Percentiles rank a stretch among this genome's conserved stretches.
These are phyloP conservation scores for Cutaneotrichosporon cutaneum DNA, from an alignment of 1,284 basidiomycete species.

Conservation along the genomic window DNA sequence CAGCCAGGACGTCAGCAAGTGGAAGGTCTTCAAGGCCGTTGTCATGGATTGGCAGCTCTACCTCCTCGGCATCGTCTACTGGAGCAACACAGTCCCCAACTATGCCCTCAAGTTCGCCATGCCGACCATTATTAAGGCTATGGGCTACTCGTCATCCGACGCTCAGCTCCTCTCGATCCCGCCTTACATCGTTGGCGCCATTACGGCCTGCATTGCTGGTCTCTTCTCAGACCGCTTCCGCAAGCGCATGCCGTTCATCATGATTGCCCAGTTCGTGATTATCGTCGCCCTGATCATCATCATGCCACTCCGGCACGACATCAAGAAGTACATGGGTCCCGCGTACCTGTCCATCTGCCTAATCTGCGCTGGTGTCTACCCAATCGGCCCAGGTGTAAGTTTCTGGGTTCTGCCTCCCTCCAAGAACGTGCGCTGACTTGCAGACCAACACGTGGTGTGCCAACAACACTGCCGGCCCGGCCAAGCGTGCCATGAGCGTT, in stretches of 20 bases:
- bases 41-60: slow-evolving; percentile 18
- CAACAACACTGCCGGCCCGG: slow-evolving; percentile 36
- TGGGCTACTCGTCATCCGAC: slow-evolving; percentile 28
- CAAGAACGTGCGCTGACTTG: not conserved
- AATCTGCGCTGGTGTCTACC: slow-evolving; percentile 34
- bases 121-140: slow-evolving; percentile 31
- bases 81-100: slow-evolving; percentile 17
- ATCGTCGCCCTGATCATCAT: slow-evolving; percentile 28
- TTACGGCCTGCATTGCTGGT: slow-evolving; percentile 25
- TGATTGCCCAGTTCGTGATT: slow-evolving; percentile 12
- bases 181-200: slow-evolving; percentile 33
- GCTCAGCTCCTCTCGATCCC: slow-evolving; percentile 40
- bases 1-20: not conserved
- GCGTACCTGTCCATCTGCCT: slow-evolving; percentile 30
- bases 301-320: slow-evolving; percentile 1
- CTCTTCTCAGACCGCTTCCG: slow-evolving; percentile 26
- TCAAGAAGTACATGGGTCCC: slow-evolving; percentile 26
- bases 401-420: no score
- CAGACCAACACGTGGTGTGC: slow-evolving; percentile 31
- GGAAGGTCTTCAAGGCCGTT: slow-evolving; percentile 10
- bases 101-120: slow-evolving; percentile 26
- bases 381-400: slow-evolving; percentile 28
- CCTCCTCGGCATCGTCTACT: slow-evolving; percentile 16
- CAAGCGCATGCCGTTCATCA: slow-evolving; percentile 28
- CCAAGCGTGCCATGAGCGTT: slow-evolving; percentile 36